phyloP scores from a whole-genome alignment of 208 protist genomes.

The Tritrichomonas foetus region DNA sequence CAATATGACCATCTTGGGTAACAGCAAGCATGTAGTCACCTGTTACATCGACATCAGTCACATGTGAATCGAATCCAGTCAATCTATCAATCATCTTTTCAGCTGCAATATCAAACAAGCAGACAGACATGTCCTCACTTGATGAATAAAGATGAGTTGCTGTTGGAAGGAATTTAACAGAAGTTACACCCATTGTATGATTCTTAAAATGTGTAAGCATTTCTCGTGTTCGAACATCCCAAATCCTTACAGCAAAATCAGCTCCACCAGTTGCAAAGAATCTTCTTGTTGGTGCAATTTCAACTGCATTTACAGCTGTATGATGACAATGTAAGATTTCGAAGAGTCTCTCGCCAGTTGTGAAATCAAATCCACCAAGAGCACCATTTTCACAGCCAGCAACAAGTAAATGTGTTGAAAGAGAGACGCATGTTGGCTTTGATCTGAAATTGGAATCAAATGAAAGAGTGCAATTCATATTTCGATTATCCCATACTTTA shows the following conservation, averaged over 20 bases:
- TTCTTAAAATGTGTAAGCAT: slow-evolving; percentile 60
- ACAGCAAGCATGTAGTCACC: not conserved
- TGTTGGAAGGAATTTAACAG: not conserved
- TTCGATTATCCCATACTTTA: not conserved
- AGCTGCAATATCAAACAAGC: not conserved
- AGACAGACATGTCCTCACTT: not conserved
- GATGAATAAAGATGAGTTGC: not conserved
- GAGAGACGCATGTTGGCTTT: not conserved
- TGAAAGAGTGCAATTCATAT: not conserved
- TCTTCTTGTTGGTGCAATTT: slow-evolving; percentile 14
- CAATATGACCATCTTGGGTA: not conserved
- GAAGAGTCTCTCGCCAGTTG: not conserved
- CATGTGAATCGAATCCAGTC: not conserved
- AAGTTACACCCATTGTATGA: slow-evolving; percentile 47
- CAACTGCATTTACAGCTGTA: not conserved
- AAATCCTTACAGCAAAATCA: slow-evolving; percentile 59
- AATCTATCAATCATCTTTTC: not conserved
- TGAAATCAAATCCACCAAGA: not conserved
- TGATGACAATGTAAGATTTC: not conserved
- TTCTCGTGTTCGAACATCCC: slow-evolving; percentile 55
- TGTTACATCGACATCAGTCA: not conserved
- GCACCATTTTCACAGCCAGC: not conserved
- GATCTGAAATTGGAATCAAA: not conserved
- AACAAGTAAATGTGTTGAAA: not conserved
- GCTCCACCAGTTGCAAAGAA: slow-evolving; percentile 60